phyloP scores from a whole-genome alignment of 2,329 filamentous ascomycete species.

The Pseudopithomyces chartarum region DNA sequence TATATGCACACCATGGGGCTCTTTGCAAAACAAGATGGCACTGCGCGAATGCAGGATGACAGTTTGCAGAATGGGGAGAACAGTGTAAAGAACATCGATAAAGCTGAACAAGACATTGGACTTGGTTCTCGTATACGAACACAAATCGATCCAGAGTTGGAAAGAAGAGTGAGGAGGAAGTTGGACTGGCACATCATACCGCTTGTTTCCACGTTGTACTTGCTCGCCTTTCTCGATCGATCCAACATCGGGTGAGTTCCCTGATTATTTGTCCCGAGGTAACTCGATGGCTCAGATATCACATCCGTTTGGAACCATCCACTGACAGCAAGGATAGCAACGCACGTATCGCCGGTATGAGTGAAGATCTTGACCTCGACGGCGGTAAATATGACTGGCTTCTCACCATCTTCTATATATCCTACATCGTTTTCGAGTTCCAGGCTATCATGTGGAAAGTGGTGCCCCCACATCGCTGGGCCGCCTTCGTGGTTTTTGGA shows the following conservation, averaged over 20 bases:
- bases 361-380: conserved; percentile 34
- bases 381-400: conserved; percentile 40
- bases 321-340: conserved; percentile 28
- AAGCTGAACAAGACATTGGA: not conserved
- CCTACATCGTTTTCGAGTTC: conserved; percentile 44
- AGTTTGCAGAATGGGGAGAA: not conserved
- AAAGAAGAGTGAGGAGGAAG: conserved; percentile 34
- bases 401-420: conserved; percentile 46
- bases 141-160: conserved; percentile 17
- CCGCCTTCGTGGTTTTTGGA: conserved; percentile 38
- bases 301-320: not conserved
- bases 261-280: not conserved
- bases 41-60: not conserved
- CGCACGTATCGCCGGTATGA: conserved; percentile 49
- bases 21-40: not conserved
- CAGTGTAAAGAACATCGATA: not conserved
- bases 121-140: not conserved
- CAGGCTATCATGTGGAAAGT: conserved; percentile 46
- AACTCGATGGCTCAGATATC: no score
- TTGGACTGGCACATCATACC: conserved; percentile 39
- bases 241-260: conserved; percentile 43
- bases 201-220: conserved; percentile 38
- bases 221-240: conserved; percentile 44
- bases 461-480: conserved; percentile 44
- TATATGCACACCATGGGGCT: not conserved